phyloP scores from a whole-genome alignment of 768 basidiomycete species.

The Tephrocybe sp. region DNA sequence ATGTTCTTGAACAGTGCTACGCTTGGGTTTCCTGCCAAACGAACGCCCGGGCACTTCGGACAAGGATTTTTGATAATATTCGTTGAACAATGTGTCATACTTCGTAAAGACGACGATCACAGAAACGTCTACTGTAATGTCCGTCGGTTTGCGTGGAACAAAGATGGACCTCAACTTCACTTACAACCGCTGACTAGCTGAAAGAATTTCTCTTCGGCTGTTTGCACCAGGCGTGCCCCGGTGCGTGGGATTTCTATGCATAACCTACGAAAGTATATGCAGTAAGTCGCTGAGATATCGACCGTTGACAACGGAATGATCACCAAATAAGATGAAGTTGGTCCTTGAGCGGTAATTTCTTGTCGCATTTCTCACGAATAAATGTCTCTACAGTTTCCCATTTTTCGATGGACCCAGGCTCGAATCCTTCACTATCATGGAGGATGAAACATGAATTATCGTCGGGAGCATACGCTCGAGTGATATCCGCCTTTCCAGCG shows the following conservation, averaged over 20 bases:
- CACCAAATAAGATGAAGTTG: slow-evolving; percentile 4
- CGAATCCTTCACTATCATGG: slow-evolving; percentile 5
- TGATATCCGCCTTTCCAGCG: background rate
- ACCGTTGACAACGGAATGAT: background rate
- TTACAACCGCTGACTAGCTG: no score
- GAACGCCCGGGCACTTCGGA: no score
- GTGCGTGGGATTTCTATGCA: slow-evolving; percentile 3
- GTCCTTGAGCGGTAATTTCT: background rate
- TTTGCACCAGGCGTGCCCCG: background rate
- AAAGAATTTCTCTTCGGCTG: slow-evolving; percentile 1
- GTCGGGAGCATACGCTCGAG: background rate
- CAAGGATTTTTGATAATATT: no score
- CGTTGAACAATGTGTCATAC: no score
- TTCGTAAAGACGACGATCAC: no score
- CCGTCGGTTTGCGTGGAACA: no score
- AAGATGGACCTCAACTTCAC: no score
- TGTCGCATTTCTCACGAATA: background rate
- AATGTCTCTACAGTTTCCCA: slow-evolving; percentile 1
- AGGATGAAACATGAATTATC: slow-evolving; percentile 1
- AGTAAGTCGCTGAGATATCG: background rate
- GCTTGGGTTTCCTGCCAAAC: no score
- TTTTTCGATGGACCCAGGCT: background rate
- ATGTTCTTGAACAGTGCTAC: no score
- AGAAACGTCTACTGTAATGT: no score
- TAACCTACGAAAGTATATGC: background rate